Evolutionary conservation across 768 basidiomycete genomes (phyloP).

Genomic region (Guyanaporus albipodus): DNA sequence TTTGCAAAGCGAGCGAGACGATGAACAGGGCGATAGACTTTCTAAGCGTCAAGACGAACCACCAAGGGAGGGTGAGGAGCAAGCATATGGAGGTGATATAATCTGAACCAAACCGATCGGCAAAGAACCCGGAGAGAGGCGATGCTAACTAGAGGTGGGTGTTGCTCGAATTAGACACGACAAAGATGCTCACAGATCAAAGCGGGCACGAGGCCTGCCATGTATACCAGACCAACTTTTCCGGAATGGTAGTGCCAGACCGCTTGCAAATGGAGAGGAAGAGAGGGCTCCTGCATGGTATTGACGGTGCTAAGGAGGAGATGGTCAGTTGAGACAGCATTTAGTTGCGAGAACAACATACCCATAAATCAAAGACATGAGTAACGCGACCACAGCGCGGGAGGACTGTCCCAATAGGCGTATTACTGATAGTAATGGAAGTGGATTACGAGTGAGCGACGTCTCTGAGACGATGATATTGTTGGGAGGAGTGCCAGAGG

Average conservation of each 20-base stretch:
- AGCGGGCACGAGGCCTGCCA: constrained; percentile 61
- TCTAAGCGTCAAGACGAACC: constrained; percentile 49
- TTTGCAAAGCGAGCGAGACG: constrained; percentile 44
- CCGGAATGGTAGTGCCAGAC: constrained; percentile 46
- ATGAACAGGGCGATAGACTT: constrained; percentile 44
- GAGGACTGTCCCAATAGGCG: constrained; percentile 40
- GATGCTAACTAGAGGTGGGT: constrained; percentile 39
- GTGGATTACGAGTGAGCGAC: constrained; percentile 18
- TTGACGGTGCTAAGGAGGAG: constrained; percentile 39
- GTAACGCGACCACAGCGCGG: constrained; percentile 45
- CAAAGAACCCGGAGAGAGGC: constrained; percentile 53
- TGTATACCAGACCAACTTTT: constrained; percentile 61
- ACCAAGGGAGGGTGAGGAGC: constrained; percentile 60
- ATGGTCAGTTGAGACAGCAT: neutral
- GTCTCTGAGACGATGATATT: constrained; percentile 3
- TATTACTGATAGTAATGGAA: constrained; percentile 43
- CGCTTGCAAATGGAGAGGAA: constrained; percentile 51
- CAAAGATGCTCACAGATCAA: constrained; percentile 50
- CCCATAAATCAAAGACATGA: constrained; percentile 53
- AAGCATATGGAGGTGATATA: constrained; percentile 49
- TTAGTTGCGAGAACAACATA: constrained; percentile 24
- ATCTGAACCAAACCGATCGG: constrained; percentile 55
- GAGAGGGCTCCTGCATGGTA: constrained; percentile 51
- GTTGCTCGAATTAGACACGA: neutral
- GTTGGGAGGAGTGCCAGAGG: neutral